Evolutionary conservation across 257 asterid species (phyloP), one percentile per base, ranked within the genome.

Genomic region (Apocynum venetum): DNA sequence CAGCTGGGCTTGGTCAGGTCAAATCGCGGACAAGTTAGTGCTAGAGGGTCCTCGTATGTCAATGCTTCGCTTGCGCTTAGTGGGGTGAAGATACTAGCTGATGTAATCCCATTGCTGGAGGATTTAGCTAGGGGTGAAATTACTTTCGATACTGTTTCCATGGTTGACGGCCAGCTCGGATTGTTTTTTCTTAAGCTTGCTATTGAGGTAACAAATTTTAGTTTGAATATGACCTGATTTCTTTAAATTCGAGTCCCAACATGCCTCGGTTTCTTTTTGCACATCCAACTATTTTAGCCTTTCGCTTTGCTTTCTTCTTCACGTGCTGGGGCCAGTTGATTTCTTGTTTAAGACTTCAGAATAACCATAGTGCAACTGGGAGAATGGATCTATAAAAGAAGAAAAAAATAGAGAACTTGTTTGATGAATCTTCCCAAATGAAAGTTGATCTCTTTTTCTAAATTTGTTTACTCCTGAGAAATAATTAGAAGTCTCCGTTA

Each of bases 61-160:
- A 86, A 93, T 80, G 98, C 98, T 72, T 90, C 96, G 83, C 86
- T 96, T 77, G 84, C 75, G 84, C 92, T 96, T 68, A 89, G 87
- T 6, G 88, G 86, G 14, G 91, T 88, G 44, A 88, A 91, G 84
- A 75, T 96, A 19, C 63, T 93, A 78, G 84, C 87, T 48, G 96
- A 93, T 65, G 90, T 89, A 64, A 8, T 90, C 76, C 79, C 81
- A 59, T 80, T 96, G 87, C 72, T 93, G 57, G 96, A 86, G 85
- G 99, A 96, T 63, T 81, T 93, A 80, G 88, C 91, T 0, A 87
- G 61, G 67, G 99, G 99, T 1, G 85, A 70, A 61, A 86, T 96
- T 38, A 55, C 87, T 47, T 87, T 96, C 51, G 97, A 93, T 82
- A 89, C 97, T 75, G 91, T 77, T 36, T 74, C 97, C 47, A 82